phyloP scores from a whole-genome alignment of 2,329 filamentous ascomycete species.

The Cladosporium sp. region DNA sequence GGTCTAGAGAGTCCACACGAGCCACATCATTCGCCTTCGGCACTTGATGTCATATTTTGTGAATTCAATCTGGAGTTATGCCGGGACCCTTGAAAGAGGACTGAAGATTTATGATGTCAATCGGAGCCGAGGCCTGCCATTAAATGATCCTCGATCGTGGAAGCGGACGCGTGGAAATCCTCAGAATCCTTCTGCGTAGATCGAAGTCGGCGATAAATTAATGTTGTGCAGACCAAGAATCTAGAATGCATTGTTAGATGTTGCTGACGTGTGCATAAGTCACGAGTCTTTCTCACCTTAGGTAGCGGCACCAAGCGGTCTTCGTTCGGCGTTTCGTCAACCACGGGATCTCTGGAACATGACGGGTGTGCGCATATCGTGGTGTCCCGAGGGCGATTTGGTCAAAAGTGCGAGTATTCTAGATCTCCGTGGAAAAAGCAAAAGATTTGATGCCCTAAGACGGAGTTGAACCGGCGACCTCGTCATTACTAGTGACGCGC shows the following conservation, averaged over 20 bases:
- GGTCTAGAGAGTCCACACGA: constrained; percentile 10
- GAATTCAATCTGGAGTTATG: constrained; percentile 11
- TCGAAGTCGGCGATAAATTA: neutral
- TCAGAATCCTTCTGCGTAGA: neutral
- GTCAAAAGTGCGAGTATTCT: neutral
- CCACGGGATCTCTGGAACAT: neutral
- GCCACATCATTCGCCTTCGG: constrained; percentile 8
- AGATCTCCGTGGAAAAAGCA: neutral
- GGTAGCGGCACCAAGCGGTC: neutral
- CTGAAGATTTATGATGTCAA: neutral
- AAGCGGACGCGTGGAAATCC: neutral
- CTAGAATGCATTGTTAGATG: neutral
- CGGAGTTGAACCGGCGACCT: constrained; percentile 18
- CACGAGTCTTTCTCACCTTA: neutral
- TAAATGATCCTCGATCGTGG: neutral
- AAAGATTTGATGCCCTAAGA: constrained; percentile 19
- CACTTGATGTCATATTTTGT: constrained; percentile 18
- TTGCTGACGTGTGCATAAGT: neutral
- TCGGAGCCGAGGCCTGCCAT: neutral
- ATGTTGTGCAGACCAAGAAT: neutral
- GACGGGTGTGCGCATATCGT: neutral
- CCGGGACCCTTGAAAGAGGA: constrained; percentile 10
- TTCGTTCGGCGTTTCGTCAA: neutral
- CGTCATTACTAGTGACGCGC: constrained; percentile 20
- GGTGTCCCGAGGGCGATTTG: neutral